These are phyloP conservation scores for Westerdykella aurantiaca DNA, from an alignment of 2,329 filamentous ascomycete genomes.

Conservation along the genomic window DNA sequence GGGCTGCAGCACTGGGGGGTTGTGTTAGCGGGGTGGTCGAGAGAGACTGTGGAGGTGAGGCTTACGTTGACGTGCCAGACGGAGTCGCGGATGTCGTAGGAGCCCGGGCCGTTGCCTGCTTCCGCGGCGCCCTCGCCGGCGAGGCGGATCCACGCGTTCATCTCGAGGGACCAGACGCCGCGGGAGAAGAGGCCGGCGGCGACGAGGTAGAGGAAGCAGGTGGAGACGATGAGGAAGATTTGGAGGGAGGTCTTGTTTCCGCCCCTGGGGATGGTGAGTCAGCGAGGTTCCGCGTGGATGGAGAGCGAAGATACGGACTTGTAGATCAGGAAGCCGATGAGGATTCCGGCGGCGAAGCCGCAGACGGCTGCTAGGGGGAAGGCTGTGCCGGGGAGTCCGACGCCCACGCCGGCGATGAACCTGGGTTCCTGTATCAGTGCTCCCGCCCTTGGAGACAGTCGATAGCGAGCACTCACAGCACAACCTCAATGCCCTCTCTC, in stretches of 20 bases:
- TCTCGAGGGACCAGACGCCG: slow-evolving; percentile 68
- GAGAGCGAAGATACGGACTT: slow-evolving; percentile 51
- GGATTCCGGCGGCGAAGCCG: slow-evolving; percentile 60
- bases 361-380: slow-evolving; percentile 72
- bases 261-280: slow-evolving; percentile 40
- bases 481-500: slow-evolving; percentile 77
- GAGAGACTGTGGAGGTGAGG: slow-evolving; percentile 10
- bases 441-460: no score
- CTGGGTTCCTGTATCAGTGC: slow-evolving; percentile 3
- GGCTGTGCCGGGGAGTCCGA: slow-evolving; percentile 66
- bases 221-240: slow-evolving; percentile 73
- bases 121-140: slow-evolving; percentile 60
- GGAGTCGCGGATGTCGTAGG: slow-evolving; percentile 70
- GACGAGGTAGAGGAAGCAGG: slow-evolving; percentile 78
- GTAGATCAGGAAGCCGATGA: slow-evolving; percentile 71
- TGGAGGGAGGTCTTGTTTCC: slow-evolving; percentile 64
- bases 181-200: slow-evolving; percentile 76
- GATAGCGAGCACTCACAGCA: slow-evolving; percentile 47
- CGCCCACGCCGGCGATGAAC: slow-evolving; percentile 78
- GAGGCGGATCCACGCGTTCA: slow-evolving; percentile 60
- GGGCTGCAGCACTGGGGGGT: slow-evolving; percentile 66
- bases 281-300: neutral
- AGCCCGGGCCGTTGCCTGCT: slow-evolving; percentile 62
- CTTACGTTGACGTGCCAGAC: slow-evolving; percentile 78
- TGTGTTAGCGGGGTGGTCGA: neutral